phyloP scores from a whole-genome alignment of 192 early-diverging fungal species.

The Podila epicladia region DNA sequence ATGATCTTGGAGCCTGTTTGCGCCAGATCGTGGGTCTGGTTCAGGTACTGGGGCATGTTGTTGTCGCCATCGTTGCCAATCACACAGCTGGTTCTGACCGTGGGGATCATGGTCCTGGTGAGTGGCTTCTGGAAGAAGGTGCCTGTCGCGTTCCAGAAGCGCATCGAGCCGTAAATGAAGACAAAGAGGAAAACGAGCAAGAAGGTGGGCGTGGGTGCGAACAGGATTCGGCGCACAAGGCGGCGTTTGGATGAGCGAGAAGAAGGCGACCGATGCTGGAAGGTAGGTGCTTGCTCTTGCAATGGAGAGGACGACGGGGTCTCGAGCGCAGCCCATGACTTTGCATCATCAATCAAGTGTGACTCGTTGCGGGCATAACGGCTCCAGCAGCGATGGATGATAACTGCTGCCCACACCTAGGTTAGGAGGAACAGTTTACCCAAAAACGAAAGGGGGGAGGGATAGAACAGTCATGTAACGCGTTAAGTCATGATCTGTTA shows the following conservation, averaged over 20 bases:
- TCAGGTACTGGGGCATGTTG: conserved; percentile 19
- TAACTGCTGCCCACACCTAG: conserved; percentile 31
- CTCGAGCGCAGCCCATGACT: conserved; percentile 12
- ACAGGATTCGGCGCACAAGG: conserved; percentile 1
- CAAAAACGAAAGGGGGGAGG: neutral
- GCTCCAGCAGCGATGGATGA: conserved; percentile 20
- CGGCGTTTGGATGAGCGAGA: neutral
- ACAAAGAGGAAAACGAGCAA: conserved; percentile 25
- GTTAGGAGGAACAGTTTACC: neutral
- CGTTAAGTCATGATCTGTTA: too few species aligned
- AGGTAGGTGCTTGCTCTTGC: neutral
- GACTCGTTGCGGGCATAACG: conserved; percentile 17
- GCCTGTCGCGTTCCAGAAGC: conserved; percentile 42
- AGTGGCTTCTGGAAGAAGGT: conserved; percentile 37
- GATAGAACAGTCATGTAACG: neutral
- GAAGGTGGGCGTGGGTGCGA: conserved; percentile 33
- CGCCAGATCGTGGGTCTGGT: conserved; percentile 34
- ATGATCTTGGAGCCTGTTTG: conserved; percentile 39
- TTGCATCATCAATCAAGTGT: neutral
- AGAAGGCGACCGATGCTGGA: neutral
- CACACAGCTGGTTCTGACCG: conserved; percentile 36
- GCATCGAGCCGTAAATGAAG: conserved; percentile 38
- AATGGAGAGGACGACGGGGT: neutral
- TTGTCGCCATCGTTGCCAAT: conserved; percentile 9
- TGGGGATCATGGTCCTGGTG: conserved; percentile 18